phyloP scores from a whole-genome alignment of 2,329 filamentous ascomycete species.

The Paraconiothyrium brasiliense region DNA sequence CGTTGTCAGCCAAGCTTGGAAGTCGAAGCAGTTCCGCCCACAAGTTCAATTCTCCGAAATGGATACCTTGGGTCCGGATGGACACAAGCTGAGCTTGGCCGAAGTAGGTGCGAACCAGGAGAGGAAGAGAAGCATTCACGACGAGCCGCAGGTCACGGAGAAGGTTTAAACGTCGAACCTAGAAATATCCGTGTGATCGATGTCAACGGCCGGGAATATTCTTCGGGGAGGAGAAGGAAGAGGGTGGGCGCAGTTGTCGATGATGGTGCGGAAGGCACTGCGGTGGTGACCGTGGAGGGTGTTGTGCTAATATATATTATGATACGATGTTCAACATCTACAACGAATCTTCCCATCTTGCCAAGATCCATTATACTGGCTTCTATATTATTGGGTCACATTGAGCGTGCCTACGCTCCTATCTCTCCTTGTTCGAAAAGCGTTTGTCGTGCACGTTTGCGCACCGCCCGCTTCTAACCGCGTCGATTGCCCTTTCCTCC shows the following conservation, averaged over 20 bases:
- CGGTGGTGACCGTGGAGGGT: not conserved
- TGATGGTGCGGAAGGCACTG: not conserved
- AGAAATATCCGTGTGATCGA: not conserved
- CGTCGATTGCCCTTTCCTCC: not conserved
- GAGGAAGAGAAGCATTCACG: conserved; percentile 44
- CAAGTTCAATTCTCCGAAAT: conserved; percentile 44
- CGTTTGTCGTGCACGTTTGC: not conserved
- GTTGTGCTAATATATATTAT: not conserved
- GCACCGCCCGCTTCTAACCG: not conserved
- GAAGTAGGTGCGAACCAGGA: conserved; percentile 44
- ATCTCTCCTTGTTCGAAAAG: too few relatives aligned
- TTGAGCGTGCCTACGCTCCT: too few relatives aligned
- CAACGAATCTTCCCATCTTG: not conserved
- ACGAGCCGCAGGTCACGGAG: conserved; percentile 24
- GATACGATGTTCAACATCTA: not conserved
- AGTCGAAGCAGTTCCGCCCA: conserved; percentile 72
- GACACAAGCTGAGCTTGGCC: conserved; percentile 32
- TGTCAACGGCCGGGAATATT: not conserved
- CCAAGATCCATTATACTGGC: too few relatives aligned
- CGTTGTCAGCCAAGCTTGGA: conserved; percentile 74
- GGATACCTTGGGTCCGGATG: conserved; percentile 24
- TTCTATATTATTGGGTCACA: too few relatives aligned
- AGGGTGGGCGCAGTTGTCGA: not conserved
- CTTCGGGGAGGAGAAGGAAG: not conserved
- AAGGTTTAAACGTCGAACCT: conserved; percentile 12